A percentile compares a stretch with the other conserved stretches of the same genome.
Evolutionary conservation across 2,329 filamentous ascomycete species (phyloP).

Genomic region (Phialophora verrucosa): DNA sequence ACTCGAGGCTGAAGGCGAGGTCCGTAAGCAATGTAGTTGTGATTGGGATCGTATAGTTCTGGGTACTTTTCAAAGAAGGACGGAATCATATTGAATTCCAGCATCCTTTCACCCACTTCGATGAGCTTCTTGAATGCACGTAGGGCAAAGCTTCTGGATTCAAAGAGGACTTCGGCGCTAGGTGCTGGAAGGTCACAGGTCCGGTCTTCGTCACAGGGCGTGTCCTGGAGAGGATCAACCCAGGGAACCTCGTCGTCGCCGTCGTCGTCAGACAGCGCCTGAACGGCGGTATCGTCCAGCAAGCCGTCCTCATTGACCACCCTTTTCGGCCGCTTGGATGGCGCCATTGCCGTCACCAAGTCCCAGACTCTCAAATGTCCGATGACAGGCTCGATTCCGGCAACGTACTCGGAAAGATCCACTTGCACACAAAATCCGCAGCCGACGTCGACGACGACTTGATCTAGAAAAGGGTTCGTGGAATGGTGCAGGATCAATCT

Average conservation of each 20-base stretch:
- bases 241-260: background rate
- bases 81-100: conserved; percentile 14
- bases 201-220: conserved; percentile 9
- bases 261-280: background rate
- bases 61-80: conserved; percentile 25
- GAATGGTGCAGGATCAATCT: conserved; percentile 12
- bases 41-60: conserved; percentile 10
- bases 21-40: conserved; percentile 13
- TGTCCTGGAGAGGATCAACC: conserved; percentile 14
- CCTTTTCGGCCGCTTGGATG: background rate
- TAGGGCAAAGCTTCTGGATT: background rate
- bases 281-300: background rate
- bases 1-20: conserved; percentile 12
- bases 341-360: conserved; percentile 9
- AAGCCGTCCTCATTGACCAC: background rate
- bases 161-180: conserved; percentile 15
- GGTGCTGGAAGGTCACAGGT: conserved; percentile 13
- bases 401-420: conserved; percentile 20
- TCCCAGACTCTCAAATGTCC: conserved; percentile 22
- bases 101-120: background rate
- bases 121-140: conserved; percentile 8
- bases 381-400: background rate
- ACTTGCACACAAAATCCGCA: conserved; percentile 9
- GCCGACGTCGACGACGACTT: conserved; percentile 14
- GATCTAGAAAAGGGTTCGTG: conserved; percentile 9